phyloP scores from a whole-genome alignment of 164 flowering plant species.

The Chimonanthus salicifolius region DNA sequence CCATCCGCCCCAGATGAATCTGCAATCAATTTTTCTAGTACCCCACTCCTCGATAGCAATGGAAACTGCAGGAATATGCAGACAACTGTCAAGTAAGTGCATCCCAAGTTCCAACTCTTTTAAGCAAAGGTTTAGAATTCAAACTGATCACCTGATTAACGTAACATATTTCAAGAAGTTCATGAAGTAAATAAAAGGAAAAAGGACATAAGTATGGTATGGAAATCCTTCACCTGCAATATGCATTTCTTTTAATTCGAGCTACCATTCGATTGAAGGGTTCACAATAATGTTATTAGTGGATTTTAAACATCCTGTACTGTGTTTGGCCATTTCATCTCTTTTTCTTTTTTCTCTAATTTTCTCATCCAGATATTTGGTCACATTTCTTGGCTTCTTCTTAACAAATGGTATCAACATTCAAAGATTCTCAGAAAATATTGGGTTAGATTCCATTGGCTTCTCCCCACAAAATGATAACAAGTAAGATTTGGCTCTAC shows the following conservation, averaged over 20 bases:
- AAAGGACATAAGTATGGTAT: not conserved
- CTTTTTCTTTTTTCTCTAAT: not conserved
- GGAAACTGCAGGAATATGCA: slow-evolving; percentile 46
- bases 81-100: not conserved
- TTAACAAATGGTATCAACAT: too few relatives aligned
- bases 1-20: slow-evolving; percentile 29
- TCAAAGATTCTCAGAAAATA: too few relatives aligned
- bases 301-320: too few relatives aligned
- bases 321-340: not conserved
- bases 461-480: not conserved
- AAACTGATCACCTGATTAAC: not conserved
- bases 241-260: not conserved
- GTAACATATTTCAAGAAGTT: not conserved
- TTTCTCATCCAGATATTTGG: not conserved
- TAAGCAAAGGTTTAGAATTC: not conserved
- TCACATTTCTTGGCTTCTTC: not conserved
- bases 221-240: not conserved
- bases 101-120: not conserved
- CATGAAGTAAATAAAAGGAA: not conserved
- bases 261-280: not conserved
- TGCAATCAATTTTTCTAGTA: slow-evolving; percentile 41
- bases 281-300: too few relatives aligned
- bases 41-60: slow-evolving; percentile 53
- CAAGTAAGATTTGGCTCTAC: not conserved
- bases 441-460: not conserved